These are phyloP conservation scores for Lantana camara DNA, from an alignment of 257 asterid genomes.

Conservation along the genomic window DNA sequence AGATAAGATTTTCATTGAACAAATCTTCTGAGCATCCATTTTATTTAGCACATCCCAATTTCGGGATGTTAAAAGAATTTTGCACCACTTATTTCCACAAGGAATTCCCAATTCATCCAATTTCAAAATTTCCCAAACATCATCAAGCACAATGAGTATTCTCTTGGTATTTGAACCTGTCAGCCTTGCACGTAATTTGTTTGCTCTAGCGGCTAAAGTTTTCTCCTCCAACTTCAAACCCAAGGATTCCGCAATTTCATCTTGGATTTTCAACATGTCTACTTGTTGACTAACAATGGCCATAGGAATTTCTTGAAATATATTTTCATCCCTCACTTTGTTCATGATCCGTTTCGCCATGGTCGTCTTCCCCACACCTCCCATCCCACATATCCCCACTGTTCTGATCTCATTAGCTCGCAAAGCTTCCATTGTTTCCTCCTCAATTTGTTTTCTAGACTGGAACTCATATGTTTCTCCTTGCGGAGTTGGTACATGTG, in stretches of 20 bases:
- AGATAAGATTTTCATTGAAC: too few species aligned
- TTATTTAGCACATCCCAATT: not conserved
- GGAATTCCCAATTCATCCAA: slow-evolving; percentile 30
- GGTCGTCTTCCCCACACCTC: too few species aligned
- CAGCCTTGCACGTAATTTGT: not conserved
- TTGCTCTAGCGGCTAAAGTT: not conserved
- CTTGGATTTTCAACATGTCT: too few species aligned
- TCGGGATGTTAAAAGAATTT: slow-evolving; percentile 28
- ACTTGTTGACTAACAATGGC: too few species aligned
- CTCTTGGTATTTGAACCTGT: not conserved
- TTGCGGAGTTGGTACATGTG: not conserved
- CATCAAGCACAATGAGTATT: slow-evolving; percentile 37
- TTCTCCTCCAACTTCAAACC: not conserved
- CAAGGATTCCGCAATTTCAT: slow-evolving; percentile 5
- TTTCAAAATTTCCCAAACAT: slow-evolving; percentile 32
- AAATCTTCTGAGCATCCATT: slow-evolving; percentile 24
- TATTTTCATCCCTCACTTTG: too few species aligned
- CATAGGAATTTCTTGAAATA: too few species aligned
- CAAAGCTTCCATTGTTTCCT: too few species aligned
- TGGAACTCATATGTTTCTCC: slow-evolving; percentile 3
- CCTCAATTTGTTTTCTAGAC: too few species aligned
- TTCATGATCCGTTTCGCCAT: too few species aligned
- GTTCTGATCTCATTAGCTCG: too few species aligned
- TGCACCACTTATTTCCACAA: slow-evolving; percentile 21
- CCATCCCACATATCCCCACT: too few species aligned